Percentiles rank a stretch among this genome's conserved stretches.
These are phyloP conservation scores for Quercus lobata DNA, from an alignment of 331 rosid genomes.

Conservation along the genomic window DNA sequence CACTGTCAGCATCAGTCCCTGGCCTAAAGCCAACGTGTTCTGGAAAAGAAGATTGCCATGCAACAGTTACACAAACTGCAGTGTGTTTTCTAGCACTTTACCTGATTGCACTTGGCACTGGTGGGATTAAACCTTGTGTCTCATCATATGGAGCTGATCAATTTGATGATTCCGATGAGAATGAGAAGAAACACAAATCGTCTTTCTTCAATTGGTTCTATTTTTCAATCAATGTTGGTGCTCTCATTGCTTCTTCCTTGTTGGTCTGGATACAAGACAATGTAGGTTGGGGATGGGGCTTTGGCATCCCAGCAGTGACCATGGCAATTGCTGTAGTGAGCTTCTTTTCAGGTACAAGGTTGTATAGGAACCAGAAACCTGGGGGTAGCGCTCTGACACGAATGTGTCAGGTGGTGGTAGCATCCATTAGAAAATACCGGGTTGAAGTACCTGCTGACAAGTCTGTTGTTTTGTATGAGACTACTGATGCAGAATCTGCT, in stretches of 20 bases:
- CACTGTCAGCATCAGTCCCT: constrained; percentile 46
- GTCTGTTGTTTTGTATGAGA: constrained; percentile 36
- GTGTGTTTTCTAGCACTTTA: constrained; percentile 37
- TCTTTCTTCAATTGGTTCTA: constrained; percentile 65
- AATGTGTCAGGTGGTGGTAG: constrained; percentile 43
- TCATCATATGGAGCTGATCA: constrained; percentile 60
- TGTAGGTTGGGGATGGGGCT: constrained; percentile 53
- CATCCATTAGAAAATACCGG: constrained; percentile 31
- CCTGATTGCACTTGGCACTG: constrained; percentile 51
- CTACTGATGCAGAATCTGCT: constrained; percentile 35
- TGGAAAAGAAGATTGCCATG: constrained; percentile 21
- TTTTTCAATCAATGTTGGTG: constrained; percentile 50
- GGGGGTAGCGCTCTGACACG: constrained; percentile 56
- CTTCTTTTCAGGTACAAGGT: constrained; percentile 47
- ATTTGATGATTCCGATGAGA: constrained; percentile 42
- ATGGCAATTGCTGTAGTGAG: constrained; percentile 53
- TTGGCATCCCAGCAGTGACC: constrained; percentile 48
- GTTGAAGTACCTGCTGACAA: constrained; percentile 31
- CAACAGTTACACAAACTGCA: constrained; percentile 33
- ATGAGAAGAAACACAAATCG: constrained; percentile 44
- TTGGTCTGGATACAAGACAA: constrained; percentile 48
- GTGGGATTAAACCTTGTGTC: constrained; percentile 62
- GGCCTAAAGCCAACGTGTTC: constrained; percentile 41
- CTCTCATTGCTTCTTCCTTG: constrained; percentile 39
- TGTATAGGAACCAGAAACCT: constrained; percentile 46